phyloP scores from a whole-genome alignment of 495 filamentous ascomycete genomes.

The Aspergillus sclerotioniger region DNA sequence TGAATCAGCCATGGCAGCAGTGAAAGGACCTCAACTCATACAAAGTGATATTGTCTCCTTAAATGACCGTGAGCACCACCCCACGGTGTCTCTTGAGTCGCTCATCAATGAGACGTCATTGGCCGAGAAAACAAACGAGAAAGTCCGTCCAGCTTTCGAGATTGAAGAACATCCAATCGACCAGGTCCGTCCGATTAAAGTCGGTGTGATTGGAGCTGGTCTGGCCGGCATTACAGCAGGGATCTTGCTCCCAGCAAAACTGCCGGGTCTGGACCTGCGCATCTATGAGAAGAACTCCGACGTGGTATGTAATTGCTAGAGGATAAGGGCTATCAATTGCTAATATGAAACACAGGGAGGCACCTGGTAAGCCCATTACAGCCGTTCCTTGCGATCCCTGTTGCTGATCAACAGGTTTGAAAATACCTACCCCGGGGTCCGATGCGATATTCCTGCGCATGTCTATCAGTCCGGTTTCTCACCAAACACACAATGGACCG shows the following conservation, averaged over 20 bases:
- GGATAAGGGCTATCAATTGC: not conserved
- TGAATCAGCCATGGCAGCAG: constrained; percentile 9
- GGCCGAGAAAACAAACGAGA: not conserved
- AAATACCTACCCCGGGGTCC: constrained; percentile 58
- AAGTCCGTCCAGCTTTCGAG: constrained; percentile 23
- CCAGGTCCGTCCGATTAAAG: constrained; percentile 41
- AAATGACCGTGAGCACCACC: constrained; percentile 2
- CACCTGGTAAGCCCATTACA: constrained; percentile 38
- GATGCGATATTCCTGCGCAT: constrained; percentile 69
- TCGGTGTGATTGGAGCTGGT: constrained; percentile 54
- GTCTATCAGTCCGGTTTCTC: constrained; percentile 66
- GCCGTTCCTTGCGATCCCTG: no score
- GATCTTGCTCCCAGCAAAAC: constrained; percentile 47
- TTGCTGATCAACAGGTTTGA: constrained; percentile 36
- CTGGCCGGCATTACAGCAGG: constrained; percentile 50
- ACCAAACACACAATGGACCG: constrained; percentile 64
- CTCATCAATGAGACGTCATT: not conserved
- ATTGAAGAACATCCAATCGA: constrained; percentile 45
- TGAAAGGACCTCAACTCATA: constrained; percentile 6
- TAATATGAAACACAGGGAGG: constrained; percentile 37
- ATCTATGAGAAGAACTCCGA: constrained; percentile 58
- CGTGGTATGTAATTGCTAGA: constrained; percentile 35
- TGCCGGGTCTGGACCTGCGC: constrained; percentile 50
- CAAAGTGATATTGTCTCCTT: constrained; percentile 6
- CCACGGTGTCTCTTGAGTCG: not conserved